Evolutionary conservation across 202 grass and related monocot species (phyloP).

Genomic region (Hordeum pubiflorum): DNA sequence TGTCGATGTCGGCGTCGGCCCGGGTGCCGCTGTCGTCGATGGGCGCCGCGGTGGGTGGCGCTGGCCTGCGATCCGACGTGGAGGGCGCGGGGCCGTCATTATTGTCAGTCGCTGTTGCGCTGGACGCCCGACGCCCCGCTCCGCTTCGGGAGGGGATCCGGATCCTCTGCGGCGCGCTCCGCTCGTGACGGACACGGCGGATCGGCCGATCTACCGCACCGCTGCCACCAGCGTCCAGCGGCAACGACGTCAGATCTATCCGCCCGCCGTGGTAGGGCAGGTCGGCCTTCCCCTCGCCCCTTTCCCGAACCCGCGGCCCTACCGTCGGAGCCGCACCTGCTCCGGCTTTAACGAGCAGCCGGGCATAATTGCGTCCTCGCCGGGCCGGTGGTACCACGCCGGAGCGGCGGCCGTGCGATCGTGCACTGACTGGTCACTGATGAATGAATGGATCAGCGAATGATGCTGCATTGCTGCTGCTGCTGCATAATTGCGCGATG

Average conservation of each 20-base stretch:
- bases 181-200: background rate
- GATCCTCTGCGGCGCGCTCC: constrained; percentile 12
- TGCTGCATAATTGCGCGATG: background rate
- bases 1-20: constrained; percentile 21
- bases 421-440: background rate
- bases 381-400: background rate
- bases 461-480: background rate
- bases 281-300: background rate
- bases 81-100: constrained; percentile 16
- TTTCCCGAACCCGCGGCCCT: background rate
- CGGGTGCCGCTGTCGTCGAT: constrained; percentile 24
- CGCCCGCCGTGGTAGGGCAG: background rate
- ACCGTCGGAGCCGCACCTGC: background rate
- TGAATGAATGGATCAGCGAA: background rate
- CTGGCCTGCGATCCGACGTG: constrained; percentile 20
- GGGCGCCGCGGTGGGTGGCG: constrained; percentile 27
- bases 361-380: background rate
- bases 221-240: background rate
- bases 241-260: constrained; percentile 29
- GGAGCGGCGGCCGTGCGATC: background rate
- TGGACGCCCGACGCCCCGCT: constrained; percentile 6
- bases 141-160: background rate
- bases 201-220: background rate
- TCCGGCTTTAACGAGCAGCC: background rate
- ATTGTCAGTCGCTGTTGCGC: constrained; percentile 42